phyloP scores from a whole-genome alignment of 495 filamentous ascomycete genomes.

The Hypoxylon lienhwacheense region DNA sequence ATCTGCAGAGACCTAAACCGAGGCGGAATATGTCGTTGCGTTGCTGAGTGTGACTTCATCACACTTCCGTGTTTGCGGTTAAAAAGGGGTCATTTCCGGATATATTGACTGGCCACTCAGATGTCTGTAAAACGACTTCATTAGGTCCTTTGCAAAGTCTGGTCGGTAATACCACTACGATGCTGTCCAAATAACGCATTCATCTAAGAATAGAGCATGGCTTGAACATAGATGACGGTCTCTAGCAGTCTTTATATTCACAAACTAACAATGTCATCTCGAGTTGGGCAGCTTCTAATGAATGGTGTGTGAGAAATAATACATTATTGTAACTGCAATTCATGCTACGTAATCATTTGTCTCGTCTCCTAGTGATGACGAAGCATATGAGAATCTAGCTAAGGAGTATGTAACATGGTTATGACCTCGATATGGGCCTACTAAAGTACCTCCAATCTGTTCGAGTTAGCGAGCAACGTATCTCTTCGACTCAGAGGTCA shows the following conservation, averaged over 20 bases:
- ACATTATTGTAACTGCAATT: constrained; percentile 9
- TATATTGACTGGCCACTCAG: constrained; percentile 28
- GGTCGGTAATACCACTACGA: constrained; percentile 17
- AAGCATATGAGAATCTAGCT: constrained; percentile 26
- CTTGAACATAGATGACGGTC: not conserved
- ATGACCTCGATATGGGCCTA: constrained; percentile 5
- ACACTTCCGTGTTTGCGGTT: constrained; percentile 24
- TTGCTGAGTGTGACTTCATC: constrained; percentile 18
- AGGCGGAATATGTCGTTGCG: constrained; percentile 34
- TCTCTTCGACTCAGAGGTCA: constrained; percentile 10
- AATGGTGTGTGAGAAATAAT: too few relatives aligned
- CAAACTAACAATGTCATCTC: too few relatives aligned
- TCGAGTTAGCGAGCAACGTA: constrained; percentile 34
- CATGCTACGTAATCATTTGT: constrained; percentile 31
- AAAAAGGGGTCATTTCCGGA: constrained; percentile 32
- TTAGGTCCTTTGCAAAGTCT: not conserved
- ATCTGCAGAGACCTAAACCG: constrained; percentile 18
- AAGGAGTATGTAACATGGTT: too few relatives aligned
- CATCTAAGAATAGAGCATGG: constrained; percentile 15
- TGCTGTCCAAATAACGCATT: constrained; percentile 8
- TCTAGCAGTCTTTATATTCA: not conserved
- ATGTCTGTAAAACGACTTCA: not conserved
- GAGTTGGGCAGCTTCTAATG: not conserved
- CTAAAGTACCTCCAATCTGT: constrained; percentile 33
- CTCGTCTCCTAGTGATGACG: constrained; percentile 31